Evolutionary conservation across 2,329 filamentous ascomycete species (phyloP).

Genomic region (Diplodia scrobiculata): DNA sequence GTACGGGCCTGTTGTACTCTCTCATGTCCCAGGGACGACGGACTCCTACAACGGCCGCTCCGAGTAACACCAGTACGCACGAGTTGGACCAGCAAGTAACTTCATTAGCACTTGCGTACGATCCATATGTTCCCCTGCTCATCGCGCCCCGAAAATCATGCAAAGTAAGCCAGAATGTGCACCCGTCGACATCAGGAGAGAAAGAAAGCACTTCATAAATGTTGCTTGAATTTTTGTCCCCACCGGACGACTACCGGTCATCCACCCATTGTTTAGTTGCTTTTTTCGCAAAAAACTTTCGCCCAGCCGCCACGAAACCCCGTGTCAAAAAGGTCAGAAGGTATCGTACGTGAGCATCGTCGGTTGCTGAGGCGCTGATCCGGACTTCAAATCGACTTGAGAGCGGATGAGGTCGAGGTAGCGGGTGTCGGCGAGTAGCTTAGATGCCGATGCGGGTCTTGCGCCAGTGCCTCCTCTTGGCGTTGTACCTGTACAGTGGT

Average conservation of each 20-base stretch:
- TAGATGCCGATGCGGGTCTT: slow-evolving; percentile 99
- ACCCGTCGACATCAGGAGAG: slow-evolving; percentile 27
- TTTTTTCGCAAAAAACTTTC: slow-evolving; percentile 9
- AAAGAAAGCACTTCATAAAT: slow-evolving; percentile 23
- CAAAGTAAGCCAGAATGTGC: slow-evolving; percentile 20
- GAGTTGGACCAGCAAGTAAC: slow-evolving; percentile 39
- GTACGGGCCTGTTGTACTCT: too few species aligned
- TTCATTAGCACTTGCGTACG: slow-evolving; percentile 30
- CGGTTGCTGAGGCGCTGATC: slow-evolving; percentile 14
- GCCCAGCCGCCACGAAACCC: slow-evolving; percentile 13
- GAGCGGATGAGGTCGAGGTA: slow-evolving; percentile 26
- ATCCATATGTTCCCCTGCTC: slow-evolving; percentile 26
- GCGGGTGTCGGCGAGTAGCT: slow-evolving; percentile 56
- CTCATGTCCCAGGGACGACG: background rate
- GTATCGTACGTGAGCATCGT: slow-evolving; percentile 25
- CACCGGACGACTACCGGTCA: slow-evolving; percentile 25
- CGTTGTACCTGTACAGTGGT: slow-evolving; percentile 79
- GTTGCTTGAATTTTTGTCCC: slow-evolving; percentile 17
- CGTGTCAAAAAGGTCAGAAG: slow-evolving; percentile 6
- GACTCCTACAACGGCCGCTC: background rate
- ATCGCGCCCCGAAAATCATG: slow-evolving; percentile 28
- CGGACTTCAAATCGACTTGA: slow-evolving; percentile 27
- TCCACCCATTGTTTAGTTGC: slow-evolving; percentile 5
- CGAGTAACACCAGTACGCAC: slow-evolving; percentile 18
- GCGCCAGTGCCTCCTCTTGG: slow-evolving; percentile 99